Conservation (phyloP, 768 basidiomycete genomes). For the Ramaria rubella region DNA sequence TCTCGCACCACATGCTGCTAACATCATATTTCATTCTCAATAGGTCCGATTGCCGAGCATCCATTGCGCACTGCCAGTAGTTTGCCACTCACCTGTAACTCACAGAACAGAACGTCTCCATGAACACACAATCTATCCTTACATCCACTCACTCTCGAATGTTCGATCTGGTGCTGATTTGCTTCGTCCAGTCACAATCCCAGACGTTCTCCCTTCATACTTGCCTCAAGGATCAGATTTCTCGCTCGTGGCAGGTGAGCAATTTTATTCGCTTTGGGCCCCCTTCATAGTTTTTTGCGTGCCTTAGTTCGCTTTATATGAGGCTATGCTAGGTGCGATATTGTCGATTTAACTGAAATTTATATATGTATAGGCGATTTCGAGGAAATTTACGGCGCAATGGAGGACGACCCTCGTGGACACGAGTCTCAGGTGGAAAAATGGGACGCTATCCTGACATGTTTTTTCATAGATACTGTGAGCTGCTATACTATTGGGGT, state of each 20-base stretch:
- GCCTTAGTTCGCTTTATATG: too few species aligned
- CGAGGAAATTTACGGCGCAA: conserved; percentile 77
- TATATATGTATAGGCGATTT: conserved; percentile 61
- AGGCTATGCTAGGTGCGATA: conserved; percentile 3
- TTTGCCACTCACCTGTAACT: not conserved
- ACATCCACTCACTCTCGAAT: conserved; percentile 91
- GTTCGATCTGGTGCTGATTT: conserved; percentile 50
- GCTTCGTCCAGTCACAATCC: conserved; percentile 63
- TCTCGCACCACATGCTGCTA: conserved; percentile 92
- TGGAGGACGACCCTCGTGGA: conserved; percentile 37
- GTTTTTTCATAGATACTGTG: conserved; percentile 97
- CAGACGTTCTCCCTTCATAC: conserved; percentile 76
- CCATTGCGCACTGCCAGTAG: not conserved
- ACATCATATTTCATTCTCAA: conserved; percentile 86
- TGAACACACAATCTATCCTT: conserved; percentile 77
- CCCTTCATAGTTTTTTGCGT: not conserved
- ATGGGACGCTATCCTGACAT: conserved; percentile 90
- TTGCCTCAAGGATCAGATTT: conserved; percentile 62
- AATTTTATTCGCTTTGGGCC: not conserved
- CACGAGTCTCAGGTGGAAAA: conserved; percentile 63
- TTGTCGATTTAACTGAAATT: not conserved
- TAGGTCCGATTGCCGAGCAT: conserved; percentile 40
- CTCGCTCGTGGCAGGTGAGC: conserved; percentile 77
- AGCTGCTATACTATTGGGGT: conserved; percentile 15
- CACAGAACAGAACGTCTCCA: conserved; percentile 56